Percentiles rank a stretch among this genome's conserved stretches.
Conservation (phyloP, 1,284 basidiomycete genomes). For the Kalmanozyma brasiliensis region DNA sequence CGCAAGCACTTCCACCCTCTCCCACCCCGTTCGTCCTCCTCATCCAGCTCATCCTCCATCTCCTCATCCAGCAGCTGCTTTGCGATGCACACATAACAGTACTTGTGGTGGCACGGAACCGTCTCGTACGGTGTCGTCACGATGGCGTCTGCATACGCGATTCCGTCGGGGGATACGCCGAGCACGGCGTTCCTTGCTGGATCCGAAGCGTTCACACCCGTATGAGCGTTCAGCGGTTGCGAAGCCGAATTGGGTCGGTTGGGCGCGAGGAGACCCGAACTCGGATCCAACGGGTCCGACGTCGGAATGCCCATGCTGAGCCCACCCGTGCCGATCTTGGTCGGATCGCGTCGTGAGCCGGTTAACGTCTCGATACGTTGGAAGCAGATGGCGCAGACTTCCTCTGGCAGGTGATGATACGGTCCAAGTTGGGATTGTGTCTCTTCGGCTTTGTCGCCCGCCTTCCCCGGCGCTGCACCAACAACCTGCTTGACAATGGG, state of each 20-base stretch:
- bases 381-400: conserved; percentile 64
- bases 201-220: conserved; percentile 4
- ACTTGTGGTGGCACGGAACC: conserved; percentile 58
- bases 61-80: conserved; percentile 59
- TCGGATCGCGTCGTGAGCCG: conserved; percentile 40
- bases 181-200: conserved; percentile 21
- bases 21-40: conserved; percentile 32
- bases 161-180: conserved; percentile 51
- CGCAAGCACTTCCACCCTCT: conserved; percentile 65
- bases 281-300: conserved; percentile 59
- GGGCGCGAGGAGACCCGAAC: conserved; percentile 38
- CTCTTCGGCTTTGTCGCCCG: conserved; percentile 5
- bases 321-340: conserved; percentile 39
- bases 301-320: conserved; percentile 57
- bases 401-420: conserved; percentile 54
- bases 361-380: conserved; percentile 50
- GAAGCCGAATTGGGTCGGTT: conserved; percentile 26
- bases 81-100: conserved; percentile 67
- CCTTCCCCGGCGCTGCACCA: conserved; percentile 4
- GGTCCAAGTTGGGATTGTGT: conserved; percentile 16
- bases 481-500: conserved; percentile 26
- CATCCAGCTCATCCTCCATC: conserved; percentile 61
- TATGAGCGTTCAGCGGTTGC: conserved; percentile 36
- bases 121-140: conserved; percentile 59
- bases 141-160: conserved; percentile 59